phyloP scores from a whole-genome alignment of 768 basidiomycete genomes.

The Termitomyces sp. region DNA sequence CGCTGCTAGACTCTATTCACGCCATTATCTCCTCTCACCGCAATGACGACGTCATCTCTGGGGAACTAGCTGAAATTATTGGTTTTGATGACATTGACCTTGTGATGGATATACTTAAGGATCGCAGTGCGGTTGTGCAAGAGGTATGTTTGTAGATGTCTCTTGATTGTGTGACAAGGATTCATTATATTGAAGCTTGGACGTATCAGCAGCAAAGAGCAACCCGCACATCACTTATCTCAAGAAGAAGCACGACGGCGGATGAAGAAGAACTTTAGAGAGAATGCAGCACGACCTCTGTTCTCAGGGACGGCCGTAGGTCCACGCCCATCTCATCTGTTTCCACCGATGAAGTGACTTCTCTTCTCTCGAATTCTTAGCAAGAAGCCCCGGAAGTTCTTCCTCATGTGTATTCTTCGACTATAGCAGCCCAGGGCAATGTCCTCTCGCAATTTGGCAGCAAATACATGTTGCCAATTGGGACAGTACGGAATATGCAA shows the following conservation, averaged over 20 bases:
- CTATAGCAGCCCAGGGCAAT: slow-evolving; percentile 53
- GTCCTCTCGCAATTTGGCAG: slow-evolving; percentile 70
- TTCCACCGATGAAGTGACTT: not conserved
- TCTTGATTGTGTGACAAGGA: not conserved
- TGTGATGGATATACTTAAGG: slow-evolving; percentile 62
- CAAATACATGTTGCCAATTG: slow-evolving; percentile 79
- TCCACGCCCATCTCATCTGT: slow-evolving; percentile 9
- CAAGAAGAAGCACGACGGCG: slow-evolving; percentile 51
- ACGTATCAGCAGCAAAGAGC: not conserved
- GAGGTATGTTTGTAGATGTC: slow-evolving; percentile 21
- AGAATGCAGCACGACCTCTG: slow-evolving; percentile 63
- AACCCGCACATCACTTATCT: slow-evolving; percentile 25
- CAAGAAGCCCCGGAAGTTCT: slow-evolving; percentile 55
- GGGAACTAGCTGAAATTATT: slow-evolving; percentile 72
- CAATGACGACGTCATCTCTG: slow-evolving; percentile 70
- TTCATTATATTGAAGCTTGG: slow-evolving; percentile 3
- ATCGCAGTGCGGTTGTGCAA: slow-evolving; percentile 44
- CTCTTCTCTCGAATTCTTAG: slow-evolving; percentile 26
- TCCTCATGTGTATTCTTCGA: slow-evolving; percentile 88
- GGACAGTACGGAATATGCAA: slow-evolving; percentile 62
- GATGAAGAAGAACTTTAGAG: slow-evolving; percentile 56
- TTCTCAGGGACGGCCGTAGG: slow-evolving; percentile 54
- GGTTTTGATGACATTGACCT: slow-evolving; percentile 86
- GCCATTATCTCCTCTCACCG: slow-evolving; percentile 44
- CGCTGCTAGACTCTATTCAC: slow-evolving; percentile 27